Percentiles rank a stretch among this genome's conserved stretches.
Evolutionary conservation across 2,329 filamentous ascomycete genomes (phyloP).

Genomic region (Aspergillus proliferans): DNA sequence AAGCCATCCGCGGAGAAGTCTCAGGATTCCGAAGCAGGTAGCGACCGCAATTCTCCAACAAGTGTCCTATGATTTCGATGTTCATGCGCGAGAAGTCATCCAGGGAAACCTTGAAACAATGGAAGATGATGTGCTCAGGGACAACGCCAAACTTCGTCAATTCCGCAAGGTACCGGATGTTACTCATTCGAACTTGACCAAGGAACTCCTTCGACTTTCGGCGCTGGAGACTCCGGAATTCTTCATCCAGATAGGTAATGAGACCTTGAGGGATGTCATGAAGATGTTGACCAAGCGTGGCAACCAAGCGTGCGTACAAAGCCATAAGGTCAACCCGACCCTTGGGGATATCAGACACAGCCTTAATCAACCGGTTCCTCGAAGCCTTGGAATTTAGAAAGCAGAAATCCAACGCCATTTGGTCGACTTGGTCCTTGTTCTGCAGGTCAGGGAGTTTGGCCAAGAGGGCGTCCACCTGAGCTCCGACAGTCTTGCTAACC

Average conservation of each 20-base stretch:
- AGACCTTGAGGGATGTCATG: constrained; percentile 87
- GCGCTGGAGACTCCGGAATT: constrained; percentile 91
- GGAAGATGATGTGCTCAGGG: constrained; percentile 96
- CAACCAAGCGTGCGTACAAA: constrained; percentile 84
- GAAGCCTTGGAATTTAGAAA: constrained; percentile 98
- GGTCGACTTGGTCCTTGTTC: constrained; percentile 84
- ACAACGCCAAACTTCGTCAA: constrained; percentile 97
- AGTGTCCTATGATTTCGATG: constrained; percentile 94
- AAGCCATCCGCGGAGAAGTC: constrained; percentile 85
- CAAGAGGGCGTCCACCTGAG: constrained; percentile 87
- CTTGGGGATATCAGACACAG: constrained; percentile 89
- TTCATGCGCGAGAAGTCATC: constrained; percentile 99
- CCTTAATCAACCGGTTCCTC: constrained; percentile 86
- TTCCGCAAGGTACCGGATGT: constrained; percentile 96
- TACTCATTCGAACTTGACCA: constrained; percentile 85
- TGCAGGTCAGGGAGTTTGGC: constrained; percentile 84
- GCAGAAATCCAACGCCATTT: constrained; percentile 92
- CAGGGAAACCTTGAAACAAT: constrained; percentile 93
- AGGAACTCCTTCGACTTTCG: constrained; percentile 98
- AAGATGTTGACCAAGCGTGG: constrained; percentile 89
- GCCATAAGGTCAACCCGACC: constrained; percentile 86
- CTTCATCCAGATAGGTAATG: constrained; percentile 86
- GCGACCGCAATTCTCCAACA: constrained; percentile 92
- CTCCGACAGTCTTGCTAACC: constrained; percentile 94
- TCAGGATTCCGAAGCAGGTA: constrained; percentile 90